These are phyloP conservation scores for Pelomyxa schiedti DNA, from an alignment of 78 protist genomes.

Conservation along the genomic window DNA sequence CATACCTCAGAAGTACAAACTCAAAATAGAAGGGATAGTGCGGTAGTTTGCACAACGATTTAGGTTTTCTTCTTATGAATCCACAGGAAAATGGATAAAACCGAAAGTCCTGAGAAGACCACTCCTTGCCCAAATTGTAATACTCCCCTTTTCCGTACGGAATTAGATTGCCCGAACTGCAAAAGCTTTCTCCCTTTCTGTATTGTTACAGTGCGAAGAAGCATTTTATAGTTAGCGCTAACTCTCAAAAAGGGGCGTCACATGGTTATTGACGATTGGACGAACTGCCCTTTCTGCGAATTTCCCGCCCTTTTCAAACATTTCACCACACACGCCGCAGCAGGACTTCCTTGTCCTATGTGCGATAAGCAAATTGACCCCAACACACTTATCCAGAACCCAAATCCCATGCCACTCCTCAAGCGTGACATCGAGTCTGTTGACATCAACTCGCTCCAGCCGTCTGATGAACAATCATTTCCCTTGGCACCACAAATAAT, in stretches of 20 bases:
- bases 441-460: not conserved
- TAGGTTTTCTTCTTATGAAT: not conserved
- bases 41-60: slow-evolving; percentile 16
- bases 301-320: slow-evolving; percentile 31
- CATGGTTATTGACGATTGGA: slow-evolving; percentile 25
- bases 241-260: not conserved
- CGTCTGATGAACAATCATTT: no score
- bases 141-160: not conserved
- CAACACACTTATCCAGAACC: not conserved
- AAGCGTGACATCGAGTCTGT: not conserved
- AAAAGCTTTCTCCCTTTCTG: slow-evolving; percentile 51
- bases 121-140: slow-evolving; percentile 30
- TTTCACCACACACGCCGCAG: not conserved
- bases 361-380: slow-evolving; percentile 18
- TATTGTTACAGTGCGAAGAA: slow-evolving; percentile 29
- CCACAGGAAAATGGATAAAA: not conserved
- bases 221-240: not conserved
- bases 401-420: not conserved
- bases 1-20: slow-evolving; percentile 33
- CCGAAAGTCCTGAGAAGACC: not conserved
- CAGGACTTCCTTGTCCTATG: slow-evolving; percentile 15
- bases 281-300: slow-evolving; percentile 44
- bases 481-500: no score
- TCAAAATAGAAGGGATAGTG: slow-evolving; percentile 58
- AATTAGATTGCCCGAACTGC: slow-evolving; percentile 55